These are phyloP conservation scores for Schizopora paradoxa DNA, from an alignment of 1,284 basidiomycete species.

Conservation along the genomic window DNA sequence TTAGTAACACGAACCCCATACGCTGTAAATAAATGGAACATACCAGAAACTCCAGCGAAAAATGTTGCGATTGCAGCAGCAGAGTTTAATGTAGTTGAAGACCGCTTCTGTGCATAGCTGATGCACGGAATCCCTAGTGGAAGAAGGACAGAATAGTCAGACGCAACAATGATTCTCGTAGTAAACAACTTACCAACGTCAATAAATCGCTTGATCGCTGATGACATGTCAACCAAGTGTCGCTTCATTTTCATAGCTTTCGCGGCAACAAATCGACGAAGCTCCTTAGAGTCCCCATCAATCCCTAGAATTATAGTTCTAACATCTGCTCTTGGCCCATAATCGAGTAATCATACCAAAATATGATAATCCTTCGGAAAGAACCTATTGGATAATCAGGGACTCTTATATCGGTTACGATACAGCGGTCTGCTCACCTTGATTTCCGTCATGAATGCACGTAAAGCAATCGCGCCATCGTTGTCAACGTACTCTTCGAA, in stretches of 20 bases:
- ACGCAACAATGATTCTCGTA: too few species aligned
- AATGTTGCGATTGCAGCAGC: conserved; percentile 15
- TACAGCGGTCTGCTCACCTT: conserved; percentile 1
- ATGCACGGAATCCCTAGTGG: conserved; percentile 14
- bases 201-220: conserved; percentile 10
- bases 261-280: conserved; percentile 12
- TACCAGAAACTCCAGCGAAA: conserved; percentile 15
- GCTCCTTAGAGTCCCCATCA: conserved; percentile 11
- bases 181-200: conserved; percentile 5
- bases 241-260: conserved; percentile 8
- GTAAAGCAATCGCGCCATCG: conserved; percentile 8
- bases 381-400: conserved; percentile 4
- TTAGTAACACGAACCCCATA: neutral
- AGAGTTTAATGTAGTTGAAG: conserved; percentile 12
- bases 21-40: neutral
- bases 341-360: conserved; percentile 6
- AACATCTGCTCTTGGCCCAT: neutral
- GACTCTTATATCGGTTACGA: neutral
- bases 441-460: conserved; percentile 9
- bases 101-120: conserved; percentile 13
- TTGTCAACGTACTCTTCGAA: conserved; percentile 16
- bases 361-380: conserved; percentile 10
- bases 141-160: neutral
- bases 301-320: neutral
- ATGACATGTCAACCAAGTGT: conserved; percentile 5